Conservation (phyloP, 768 basidiomycete genomes). For the Suillus discolor region DNA sequence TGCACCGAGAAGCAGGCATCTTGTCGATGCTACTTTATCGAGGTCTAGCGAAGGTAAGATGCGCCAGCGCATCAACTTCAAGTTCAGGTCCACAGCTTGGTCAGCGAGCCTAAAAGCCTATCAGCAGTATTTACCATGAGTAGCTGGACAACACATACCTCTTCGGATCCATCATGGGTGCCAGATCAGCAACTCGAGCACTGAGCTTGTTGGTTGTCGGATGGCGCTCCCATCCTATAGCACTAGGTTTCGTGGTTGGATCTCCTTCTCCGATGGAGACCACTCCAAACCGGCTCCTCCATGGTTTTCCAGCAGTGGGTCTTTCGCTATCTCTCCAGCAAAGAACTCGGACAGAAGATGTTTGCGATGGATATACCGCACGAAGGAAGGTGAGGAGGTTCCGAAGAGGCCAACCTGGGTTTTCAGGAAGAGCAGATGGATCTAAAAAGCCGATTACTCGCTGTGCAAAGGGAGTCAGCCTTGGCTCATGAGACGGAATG, state of each 20-base stretch:
- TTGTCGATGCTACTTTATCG: slow-evolving; percentile 80
- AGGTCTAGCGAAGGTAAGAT: slow-evolving; percentile 89
- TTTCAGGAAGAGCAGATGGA: slow-evolving; percentile 73
- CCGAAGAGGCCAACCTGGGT: slow-evolving; percentile 92
- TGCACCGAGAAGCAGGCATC: slow-evolving; percentile 87
- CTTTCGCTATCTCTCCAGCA: slow-evolving; percentile 75
- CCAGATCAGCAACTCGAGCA: slow-evolving; percentile 86
- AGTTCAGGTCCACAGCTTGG: slow-evolving; percentile 96
- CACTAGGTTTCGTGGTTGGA: slow-evolving; percentile 46
- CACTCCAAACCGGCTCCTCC: slow-evolving; percentile 68
- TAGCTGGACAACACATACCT: slow-evolving; percentile 46
- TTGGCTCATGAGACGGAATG: background rate
- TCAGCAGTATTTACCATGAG: background rate
- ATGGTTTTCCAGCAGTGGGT: slow-evolving; percentile 40
- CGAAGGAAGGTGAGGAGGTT: slow-evolving; percentile 87
- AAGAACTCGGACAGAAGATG: slow-evolving; percentile 60
- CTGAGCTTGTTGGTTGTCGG: slow-evolving; percentile 77
- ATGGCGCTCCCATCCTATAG: slow-evolving; percentile 97
- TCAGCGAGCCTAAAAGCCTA: slow-evolving; percentile 68
- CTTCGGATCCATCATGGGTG: slow-evolving; percentile 94
- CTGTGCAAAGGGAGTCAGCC: slow-evolving; percentile 28
- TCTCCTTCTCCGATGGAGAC: slow-evolving; percentile 33
- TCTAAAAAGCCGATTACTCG: slow-evolving; percentile 74
- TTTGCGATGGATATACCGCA: slow-evolving; percentile 52
- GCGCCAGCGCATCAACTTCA: slow-evolving; percentile 98